Evolutionary conservation across 1,139 yeast genomes (phyloP).

Genomic region (Protomyces lactucae-debilis): DNA sequence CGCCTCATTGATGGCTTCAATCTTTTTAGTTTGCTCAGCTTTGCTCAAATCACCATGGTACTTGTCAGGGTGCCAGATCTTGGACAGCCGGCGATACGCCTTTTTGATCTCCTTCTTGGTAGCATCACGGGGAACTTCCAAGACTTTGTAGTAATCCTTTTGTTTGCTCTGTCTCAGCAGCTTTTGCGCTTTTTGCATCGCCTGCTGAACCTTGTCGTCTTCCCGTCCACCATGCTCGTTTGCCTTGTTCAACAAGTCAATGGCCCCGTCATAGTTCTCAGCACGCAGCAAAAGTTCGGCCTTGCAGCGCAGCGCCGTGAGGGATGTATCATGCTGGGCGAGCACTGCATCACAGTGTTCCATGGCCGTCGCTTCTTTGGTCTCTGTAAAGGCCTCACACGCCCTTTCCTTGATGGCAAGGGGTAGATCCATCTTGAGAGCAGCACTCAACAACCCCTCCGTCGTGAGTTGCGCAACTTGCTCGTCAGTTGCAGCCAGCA

Average conservation of each 20-base stretch:
- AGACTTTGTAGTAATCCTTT: constrained; percentile 74
- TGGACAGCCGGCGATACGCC: constrained; percentile 73
- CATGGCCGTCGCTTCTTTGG: constrained; percentile 39
- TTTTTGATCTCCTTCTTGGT: constrained; percentile 68
- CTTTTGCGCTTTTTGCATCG: constrained; percentile 52
- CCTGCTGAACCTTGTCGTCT: constrained; percentile 46
- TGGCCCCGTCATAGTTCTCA: constrained; percentile 48
- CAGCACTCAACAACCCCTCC: constrained; percentile 10
- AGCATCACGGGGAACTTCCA: constrained; percentile 66
- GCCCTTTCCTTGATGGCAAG: constrained; percentile 44
- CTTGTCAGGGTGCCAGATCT: constrained; percentile 88
- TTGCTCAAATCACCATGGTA: constrained; percentile 61
- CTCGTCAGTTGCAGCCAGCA: constrained; percentile 18
- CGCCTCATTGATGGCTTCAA: constrained; percentile 91
- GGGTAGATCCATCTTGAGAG: constrained; percentile 30
- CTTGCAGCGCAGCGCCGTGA: constrained; percentile 47
- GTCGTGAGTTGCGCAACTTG: constrained; percentile 13
- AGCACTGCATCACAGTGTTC: constrained; percentile 43
- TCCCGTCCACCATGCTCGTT: constrained; percentile 45
- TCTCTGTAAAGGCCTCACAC: constrained; percentile 49
- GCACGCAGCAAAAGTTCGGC: constrained; percentile 46
- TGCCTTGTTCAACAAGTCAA: constrained; percentile 44
- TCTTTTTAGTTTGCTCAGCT: constrained; percentile 72
- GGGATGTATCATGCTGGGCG: constrained; percentile 41
- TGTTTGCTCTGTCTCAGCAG: constrained; percentile 51